phyloP scores from a whole-genome alignment of 1,284 basidiomycete genomes.

The Fomitopsis palustris region DNA sequence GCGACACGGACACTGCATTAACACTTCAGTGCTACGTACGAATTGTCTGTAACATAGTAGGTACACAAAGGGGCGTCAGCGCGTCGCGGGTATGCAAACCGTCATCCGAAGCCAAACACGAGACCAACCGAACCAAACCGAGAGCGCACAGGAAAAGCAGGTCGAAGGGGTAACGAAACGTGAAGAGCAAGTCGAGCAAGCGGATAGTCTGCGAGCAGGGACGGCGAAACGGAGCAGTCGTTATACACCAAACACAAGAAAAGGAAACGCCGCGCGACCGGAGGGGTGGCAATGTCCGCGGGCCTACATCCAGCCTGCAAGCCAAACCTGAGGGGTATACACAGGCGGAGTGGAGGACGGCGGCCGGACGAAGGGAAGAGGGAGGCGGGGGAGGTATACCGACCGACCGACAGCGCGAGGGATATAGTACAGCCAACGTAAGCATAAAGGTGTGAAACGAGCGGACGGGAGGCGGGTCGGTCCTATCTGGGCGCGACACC shows the following conservation, averaged over 20 bases:
- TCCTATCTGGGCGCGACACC: conserved; percentile 11
- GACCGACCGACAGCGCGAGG: background rate
- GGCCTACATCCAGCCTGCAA: background rate
- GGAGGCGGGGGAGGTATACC: background rate
- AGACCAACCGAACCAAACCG: background rate
- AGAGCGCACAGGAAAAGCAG: background rate
- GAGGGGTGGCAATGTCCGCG: background rate
- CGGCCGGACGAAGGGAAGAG: background rate
- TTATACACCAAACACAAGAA: background rate
- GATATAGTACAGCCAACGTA: background rate
- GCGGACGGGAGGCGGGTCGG: conserved; percentile 32
- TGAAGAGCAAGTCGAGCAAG: background rate
- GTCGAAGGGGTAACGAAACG: background rate
- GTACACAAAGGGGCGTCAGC: background rate
- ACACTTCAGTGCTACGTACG: background rate
- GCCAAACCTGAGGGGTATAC: conserved; percentile 1
- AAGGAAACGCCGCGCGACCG: background rate
- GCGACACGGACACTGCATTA: background rate
- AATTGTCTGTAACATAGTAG: conserved; percentile 2
- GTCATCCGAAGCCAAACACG: background rate
- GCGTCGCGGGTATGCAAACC: conserved; percentile 1
- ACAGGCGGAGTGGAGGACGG: background rate
- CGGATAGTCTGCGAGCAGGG: background rate
- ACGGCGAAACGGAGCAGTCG: background rate
- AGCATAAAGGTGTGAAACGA: conserved; percentile 27